Base-by-base conservation (phyloP, 768 basidiomycete genomes). In the Hydnomerulius pinastri region DNA sequence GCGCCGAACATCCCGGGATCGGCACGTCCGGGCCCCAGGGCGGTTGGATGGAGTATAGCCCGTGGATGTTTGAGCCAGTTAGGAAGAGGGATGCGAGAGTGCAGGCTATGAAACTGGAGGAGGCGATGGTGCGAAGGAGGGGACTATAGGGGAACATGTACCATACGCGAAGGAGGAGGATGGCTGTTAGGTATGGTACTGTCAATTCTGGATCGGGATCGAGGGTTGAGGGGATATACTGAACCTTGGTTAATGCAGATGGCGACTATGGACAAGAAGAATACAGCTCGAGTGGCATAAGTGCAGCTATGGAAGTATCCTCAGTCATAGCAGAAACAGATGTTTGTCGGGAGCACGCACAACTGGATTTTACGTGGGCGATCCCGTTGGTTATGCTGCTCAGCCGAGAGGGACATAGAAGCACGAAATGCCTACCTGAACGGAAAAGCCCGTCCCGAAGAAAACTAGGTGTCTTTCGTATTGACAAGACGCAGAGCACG, bases 101-200 rank as follows among this genome's bases (percentile, higher is more conserved):
- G 28, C 50, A 51, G 17, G n/a, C 50, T 15, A 29, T 18, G 18
- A 36, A 51, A 27, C 50, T 51, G 37, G 30, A 28, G n/a, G n/a
- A 47, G 24, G 50, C 50, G 20, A 39, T 18, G 0, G 24, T 17
- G 24, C 46, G 50, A 9, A 21, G 36, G 10, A 47, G 15, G 10
- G 8, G 13, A 18, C 29, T 53, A 36, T 33, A 32, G 11, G 51
- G 41, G 28, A 51, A 53, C 47, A 53, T 48, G 41, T 53, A 42
- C 51, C 51, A 53, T n/a, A 53, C 51, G 4, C 51, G 49, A 15
- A 53, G 49, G 21, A 50, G 20, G 24, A 53, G 51, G 23, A 53
- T 53, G 9, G 33, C 51, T 53, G 23, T 28, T 25, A 23, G 25
- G 4, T 7, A 4, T 17, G 33, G 33, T 15, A 8, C 17, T 18